Base-by-base conservation (phyloP, 2,329 filamentous ascomycete genomes). In the Diaporthe destruens region DNA sequence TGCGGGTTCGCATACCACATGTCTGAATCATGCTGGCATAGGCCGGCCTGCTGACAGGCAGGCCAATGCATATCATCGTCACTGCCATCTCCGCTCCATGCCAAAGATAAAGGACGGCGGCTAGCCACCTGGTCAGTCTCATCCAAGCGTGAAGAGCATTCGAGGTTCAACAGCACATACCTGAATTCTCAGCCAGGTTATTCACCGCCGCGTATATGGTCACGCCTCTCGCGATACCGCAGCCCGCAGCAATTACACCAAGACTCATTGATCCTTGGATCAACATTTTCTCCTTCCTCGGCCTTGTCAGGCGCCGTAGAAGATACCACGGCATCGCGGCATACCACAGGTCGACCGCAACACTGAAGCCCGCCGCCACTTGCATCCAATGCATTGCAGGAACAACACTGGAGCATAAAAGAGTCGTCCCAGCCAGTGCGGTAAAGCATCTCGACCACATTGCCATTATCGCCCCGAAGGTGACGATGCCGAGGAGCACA, bases 401-500 rank as follows among this genome's bases (percentile, higher is more conserved):
- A 16, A 51, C 36, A 44, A 72, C 71, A 47, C 56, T 55, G 25
- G 53, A 67, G 66, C 72, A 74, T 23, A 74, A 56, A 16, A 70
- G 53, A 5, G 32, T 55, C 14, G 57, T 34, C n/a, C 72, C 72
- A 3, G 39, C 51, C 12, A 74, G 66, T 7, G 71, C 72, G 53
- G 51, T 49, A 39, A 72, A 69, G 39, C 72, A 74, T 36, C 72
- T 71, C 44, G 65, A 59, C 72, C 72, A 74, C 71, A 70, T 72
- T 32, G 74, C 72, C 72, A 75, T 47, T 63, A 77, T 70, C 65
- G 74, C 44, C 54, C 75, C 59, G 67, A 77, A 55, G 55, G 75
- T 72, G 20, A 75, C 59, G 63, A 73, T 29, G 72, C 55, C 39
- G 73, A 75, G 61, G 54, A 67, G 11, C 69, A 75, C 34, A 63